A percentile compares a stretch with the other conserved stretches of the same genome.
Evolutionary conservation across 202 grass and related monocot genomes (phyloP).

Genomic region (Zizania palustris): DNA sequence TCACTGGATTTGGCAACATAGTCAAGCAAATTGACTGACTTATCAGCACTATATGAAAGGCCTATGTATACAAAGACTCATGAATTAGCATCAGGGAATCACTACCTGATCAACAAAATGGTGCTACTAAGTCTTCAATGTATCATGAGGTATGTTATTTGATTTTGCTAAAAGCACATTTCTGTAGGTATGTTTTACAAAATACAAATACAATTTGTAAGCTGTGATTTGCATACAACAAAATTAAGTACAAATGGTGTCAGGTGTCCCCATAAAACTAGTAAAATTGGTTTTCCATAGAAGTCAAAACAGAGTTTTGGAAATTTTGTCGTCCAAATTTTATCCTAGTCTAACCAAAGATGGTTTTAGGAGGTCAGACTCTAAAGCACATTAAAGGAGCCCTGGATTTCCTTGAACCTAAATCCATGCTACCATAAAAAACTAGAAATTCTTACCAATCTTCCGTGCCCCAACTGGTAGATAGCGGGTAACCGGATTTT

Average conservation of each 20-base stretch:
- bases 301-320: neutral
- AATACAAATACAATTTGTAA: neutral
- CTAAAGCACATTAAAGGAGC: neutral
- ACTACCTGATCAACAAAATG: neutral
- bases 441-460: slow-evolving; percentile 61
- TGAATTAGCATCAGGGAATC: slow-evolving; percentile 15
- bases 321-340: neutral
- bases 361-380: neutral
- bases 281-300: neutral
- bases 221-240: neutral
- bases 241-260: neutral
- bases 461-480: slow-evolving; percentile 75
- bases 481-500: slow-evolving; percentile 89
- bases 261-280: neutral
- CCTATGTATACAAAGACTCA: slow-evolving; percentile 53
- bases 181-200: neutral
- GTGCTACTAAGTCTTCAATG: neutral
- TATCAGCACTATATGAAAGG: slow-evolving; percentile 86
- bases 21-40: slow-evolving; percentile 81
- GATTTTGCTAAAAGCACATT: neutral
- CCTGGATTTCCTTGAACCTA: neutral
- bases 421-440: neutral
- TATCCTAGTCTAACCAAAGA: neutral
- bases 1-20: slow-evolving; percentile 82
- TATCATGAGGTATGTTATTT: neutral